Base-by-base conservation (phyloP, 2,329 filamentous ascomycete genomes). In the Phialophora verrucosa region DNA sequence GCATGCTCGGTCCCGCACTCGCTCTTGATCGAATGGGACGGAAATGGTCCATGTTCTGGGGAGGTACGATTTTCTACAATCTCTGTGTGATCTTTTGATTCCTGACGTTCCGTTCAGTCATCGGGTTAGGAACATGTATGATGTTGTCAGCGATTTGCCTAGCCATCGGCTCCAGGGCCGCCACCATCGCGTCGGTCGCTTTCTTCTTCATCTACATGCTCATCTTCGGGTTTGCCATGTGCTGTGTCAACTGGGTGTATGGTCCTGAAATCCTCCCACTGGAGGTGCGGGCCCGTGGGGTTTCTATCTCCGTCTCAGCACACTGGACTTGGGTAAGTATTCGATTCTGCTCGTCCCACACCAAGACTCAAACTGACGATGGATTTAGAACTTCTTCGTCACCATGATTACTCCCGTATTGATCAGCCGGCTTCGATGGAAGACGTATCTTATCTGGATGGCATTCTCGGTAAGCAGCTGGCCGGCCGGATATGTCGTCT, bases 121-220 rank as follows among this genome's bases (percentile, higher is more conserved):
- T 75, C 53, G 76, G 76, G 0, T 70, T 77, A 2, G 75, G 73
- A 17, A 72, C 82, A 6, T 81, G 77, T 50, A 78, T 78, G 80
- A 78, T 82, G 71, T 75, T 77, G 74, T 76, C 78, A 59, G 72
- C 76, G 42, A 76, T 78, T 68, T 70, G 77, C 32, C 47, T 69
- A 27, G 82, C 79, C 56, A 82, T 83, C 74, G 64, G 70, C 4
- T 64, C 79, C 4, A 74, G 78, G 25, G 78, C 79, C 49, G 83
- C 82, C 8, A 75, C 81, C 0, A 78, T 78, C n/a, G 83, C 81
- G 0, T 81, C 81, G 42, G 79, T 84, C 17, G 77, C 82, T 2
- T 84, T 84, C 73, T 83, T 84, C 75, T 83, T 84, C 73, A 79
- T 79, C 25, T 76, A 84, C 38, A 82, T 80, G 59, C 82, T 83